Percentiles rank a stretch among this genome's conserved stretches.
These are phyloP conservation scores for Zymoseptoria brevis DNA, from an alignment of 2,329 filamentous ascomycete genomes.

Conservation along the genomic window DNA sequence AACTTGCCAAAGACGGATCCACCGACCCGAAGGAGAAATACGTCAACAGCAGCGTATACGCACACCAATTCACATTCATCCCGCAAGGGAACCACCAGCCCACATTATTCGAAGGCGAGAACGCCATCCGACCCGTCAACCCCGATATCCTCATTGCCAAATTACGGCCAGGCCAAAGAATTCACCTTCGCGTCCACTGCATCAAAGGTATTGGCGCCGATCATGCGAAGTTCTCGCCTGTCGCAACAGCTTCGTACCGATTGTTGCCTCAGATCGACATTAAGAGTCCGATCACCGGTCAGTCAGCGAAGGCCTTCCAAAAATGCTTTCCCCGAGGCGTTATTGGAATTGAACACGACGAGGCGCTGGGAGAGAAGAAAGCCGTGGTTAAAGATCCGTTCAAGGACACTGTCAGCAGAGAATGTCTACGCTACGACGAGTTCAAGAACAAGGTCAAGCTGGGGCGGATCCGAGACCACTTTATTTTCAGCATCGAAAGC, in stretches of 20 bases:
- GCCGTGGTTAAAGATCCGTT: conserved; percentile 83
- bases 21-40: conserved; percentile 79
- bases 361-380: conserved; percentile 63
- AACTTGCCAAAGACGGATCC: conserved; percentile 57
- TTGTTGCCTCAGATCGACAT: conserved; percentile 85
- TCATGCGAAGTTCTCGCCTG: conserved; percentile 94
- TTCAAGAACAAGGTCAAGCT: conserved; percentile 95
- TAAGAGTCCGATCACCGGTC: conserved; percentile 70
- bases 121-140: conserved; percentile 68
- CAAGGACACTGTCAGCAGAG: conserved; percentile 90
- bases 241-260: conserved; percentile 88
- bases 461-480: conserved; percentile 84
- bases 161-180: conserved; percentile 79
- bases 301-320: conserved; percentile 81
- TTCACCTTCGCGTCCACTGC: conserved; percentile 83
- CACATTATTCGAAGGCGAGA: conserved; percentile 53
- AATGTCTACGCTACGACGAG: conserved; percentile 83
- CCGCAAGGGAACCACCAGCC: conserved; percentile 63
- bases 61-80: conserved; percentile 57
- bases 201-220: conserved; percentile 90
- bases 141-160: conserved; percentile 93
- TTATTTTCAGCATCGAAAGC: conserved; percentile 94
- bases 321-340: conserved; percentile 85
- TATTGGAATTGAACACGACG: conserved; percentile 70
- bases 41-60: conserved; percentile 63